Base-by-base conservation (phyloP, 176 grass and related monocot species). In the Neostapfia colusana region DNA sequence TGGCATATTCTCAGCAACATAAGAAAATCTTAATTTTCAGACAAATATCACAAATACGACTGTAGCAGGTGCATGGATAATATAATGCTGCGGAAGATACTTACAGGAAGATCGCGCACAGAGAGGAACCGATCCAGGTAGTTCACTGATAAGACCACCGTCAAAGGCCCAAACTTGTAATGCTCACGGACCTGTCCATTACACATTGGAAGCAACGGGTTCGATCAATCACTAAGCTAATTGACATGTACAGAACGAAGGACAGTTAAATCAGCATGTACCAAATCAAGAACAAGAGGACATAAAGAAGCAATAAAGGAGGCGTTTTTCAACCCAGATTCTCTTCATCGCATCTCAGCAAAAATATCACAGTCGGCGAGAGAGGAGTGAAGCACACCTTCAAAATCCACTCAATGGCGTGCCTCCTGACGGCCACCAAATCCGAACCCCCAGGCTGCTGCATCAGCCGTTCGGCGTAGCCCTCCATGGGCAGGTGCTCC, bases 81-180 rank as follows among this genome's bases (percentile, higher is more conserved):
- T 28, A 13, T 10, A 25, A 48, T 36, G 26, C 27, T 34, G 69
- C 14, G 69, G 49, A 55, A 73, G 65, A 14, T 81, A 36, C 90
- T 92, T 89, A 92, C 86, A 69, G 70, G 75, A 66, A 86, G 59
- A 49, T 88, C 50, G 72, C 77, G 49, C 43, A 63, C 60, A 54
- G 90, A 92, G 65, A 89, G 86, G 74, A 92, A 92, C 51, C 90
- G 65, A 41, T 92, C 90, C 73, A 92, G 46, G 75, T 92, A 92
- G 75, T 89, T 92, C 27, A 92, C 90, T 76, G 86, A 85, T 54
- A 92, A 82, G 72, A 86, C 79, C 26, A 34, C 69, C 79, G 82
- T 92, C 75, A 86, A 77, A 73, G 86, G 83, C 48, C 83, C 86
- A 42, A 92, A 92, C 69, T 63, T 89, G 90, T 83, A 89, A 81